Percentiles rank a stretch among this genome's conserved stretches.
Evolutionary conservation across 164 flowering plant genomes (phyloP).

Genomic region (Tetrastigma voinierianum): DNA sequence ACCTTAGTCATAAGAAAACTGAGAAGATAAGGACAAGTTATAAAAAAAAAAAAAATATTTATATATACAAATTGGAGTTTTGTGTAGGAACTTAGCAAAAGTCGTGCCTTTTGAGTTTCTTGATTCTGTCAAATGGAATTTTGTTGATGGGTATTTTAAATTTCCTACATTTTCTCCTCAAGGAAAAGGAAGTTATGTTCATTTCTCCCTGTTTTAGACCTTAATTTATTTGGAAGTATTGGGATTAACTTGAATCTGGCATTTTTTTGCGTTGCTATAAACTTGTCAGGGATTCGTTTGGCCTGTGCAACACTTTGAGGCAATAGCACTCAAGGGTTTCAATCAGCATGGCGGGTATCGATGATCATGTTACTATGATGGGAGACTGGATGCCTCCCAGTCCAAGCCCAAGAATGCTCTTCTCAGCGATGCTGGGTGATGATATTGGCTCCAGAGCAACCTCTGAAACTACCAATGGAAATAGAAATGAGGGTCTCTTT

Average conservation of each 20-base stretch:
- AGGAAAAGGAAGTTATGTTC: no score
- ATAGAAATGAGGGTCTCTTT: slow-evolving; percentile 19
- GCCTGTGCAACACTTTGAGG: neutral
- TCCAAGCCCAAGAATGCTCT: slow-evolving; percentile 57
- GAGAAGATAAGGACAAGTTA: no score
- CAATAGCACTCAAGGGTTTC: slow-evolving; percentile 1
- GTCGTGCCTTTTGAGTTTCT: no score
- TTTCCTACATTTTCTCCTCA: no score
- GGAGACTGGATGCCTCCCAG: slow-evolving; percentile 73
- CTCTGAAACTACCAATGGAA: slow-evolving; percentile 25
- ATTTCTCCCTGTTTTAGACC: no score
- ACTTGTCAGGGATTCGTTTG: neutral
- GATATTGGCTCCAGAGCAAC: slow-evolving; percentile 34
- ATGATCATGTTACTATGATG: slow-evolving; percentile 56
- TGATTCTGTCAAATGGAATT: no score
- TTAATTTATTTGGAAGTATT: neutral
- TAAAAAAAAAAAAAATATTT: no score
- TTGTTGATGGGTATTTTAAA: no score
- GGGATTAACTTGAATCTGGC: neutral
- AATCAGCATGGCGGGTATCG: slow-evolving; percentile 49
- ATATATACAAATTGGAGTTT: no score
- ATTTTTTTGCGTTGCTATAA: neutral
- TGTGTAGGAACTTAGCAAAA: no score
- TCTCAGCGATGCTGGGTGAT: slow-evolving; percentile 42
- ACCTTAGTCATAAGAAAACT: no score